phyloP scores from a whole-genome alignment of 331 rosid species.

The Saraca asoca region DNA sequence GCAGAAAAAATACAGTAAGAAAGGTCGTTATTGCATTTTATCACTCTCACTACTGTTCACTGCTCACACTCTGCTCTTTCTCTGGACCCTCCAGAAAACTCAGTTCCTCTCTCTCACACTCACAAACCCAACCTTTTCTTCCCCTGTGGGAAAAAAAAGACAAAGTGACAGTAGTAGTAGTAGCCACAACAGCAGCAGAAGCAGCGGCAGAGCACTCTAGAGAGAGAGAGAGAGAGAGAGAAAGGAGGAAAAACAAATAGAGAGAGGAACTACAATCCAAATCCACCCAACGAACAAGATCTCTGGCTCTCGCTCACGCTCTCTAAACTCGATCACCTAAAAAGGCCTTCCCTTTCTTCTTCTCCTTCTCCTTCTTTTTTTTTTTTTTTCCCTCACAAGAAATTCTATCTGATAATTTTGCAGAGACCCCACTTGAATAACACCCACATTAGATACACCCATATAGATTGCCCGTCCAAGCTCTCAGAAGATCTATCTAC shows the following conservation, averaged over 20 bases:
- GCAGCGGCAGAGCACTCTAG: background rate
- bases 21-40: constrained; percentile 67
- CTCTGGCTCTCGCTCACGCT: constrained; percentile 19
- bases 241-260: background rate
- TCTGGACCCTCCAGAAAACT: constrained; percentile 39
- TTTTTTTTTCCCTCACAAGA: constrained; percentile 13
- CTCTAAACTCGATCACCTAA: constrained; percentile 2
- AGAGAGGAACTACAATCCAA: background rate
- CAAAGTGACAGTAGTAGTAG: constrained; percentile 61
- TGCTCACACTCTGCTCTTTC: constrained; percentile 21
- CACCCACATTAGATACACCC: constrained; percentile 45
- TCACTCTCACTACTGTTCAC: constrained; percentile 31
- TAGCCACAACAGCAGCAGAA: constrained; percentile 33
- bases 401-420: constrained; percentile 46
- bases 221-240: background rate
- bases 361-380: no score
- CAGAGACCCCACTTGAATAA: constrained; percentile 62
- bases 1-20: constrained; percentile 15
- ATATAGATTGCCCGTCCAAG: constrained; percentile 34
- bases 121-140: constrained; percentile 34
- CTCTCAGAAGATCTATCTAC: constrained; percentile 11
- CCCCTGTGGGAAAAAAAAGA: constrained; percentile 41
- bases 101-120: constrained; percentile 5
- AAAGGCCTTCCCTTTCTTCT: background rate
- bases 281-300: constrained; percentile 15